phyloP scores from a whole-genome alignment of 192 early-diverging fungal genomes.

The Coemansia sp. region DNA sequence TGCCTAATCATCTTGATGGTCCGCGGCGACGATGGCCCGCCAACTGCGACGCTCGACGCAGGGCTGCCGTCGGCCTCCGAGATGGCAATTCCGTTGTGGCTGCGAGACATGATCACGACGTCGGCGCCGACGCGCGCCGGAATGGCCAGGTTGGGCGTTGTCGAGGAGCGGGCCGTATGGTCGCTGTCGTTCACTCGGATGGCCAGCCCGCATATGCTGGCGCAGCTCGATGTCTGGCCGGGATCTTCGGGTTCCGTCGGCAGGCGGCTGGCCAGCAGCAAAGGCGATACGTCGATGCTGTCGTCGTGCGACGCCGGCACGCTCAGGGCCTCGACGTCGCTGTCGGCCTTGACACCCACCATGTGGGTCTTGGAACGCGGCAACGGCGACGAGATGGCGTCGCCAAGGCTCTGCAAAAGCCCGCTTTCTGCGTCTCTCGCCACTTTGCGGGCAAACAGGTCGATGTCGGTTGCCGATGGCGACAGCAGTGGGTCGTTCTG shows the following conservation, averaged over 20 bases:
- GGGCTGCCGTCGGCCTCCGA: constrained; percentile 16
- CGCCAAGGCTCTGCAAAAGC: constrained; percentile 31
- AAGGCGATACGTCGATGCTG: neutral
- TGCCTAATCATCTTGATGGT: constrained; percentile 48
- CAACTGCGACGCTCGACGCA: neutral
- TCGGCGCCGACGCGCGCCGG: constrained; percentile 14
- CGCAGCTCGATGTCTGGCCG: neutral
- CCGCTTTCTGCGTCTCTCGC: constrained; percentile 17
- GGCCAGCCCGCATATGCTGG: constrained; percentile 4
- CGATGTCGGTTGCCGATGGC: constrained; percentile 26
- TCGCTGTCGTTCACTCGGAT: neutral
- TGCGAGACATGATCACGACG: constrained; percentile 6
- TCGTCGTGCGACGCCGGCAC: neutral
- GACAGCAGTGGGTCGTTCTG: constrained; percentile 34
- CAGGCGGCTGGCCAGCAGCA: neutral
- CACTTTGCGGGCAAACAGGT: constrained; percentile 10
- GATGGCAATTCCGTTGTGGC: constrained; percentile 4
- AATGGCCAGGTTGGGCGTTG: constrained; percentile 4
- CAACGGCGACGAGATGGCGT: constrained; percentile 40
- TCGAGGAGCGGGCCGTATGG: neutral
- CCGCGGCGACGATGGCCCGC: constrained; percentile 8
- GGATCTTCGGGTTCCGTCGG: neutral
- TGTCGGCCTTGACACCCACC: constrained; percentile 28
- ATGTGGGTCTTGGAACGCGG: constrained; percentile 39
- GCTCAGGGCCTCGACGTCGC: constrained; percentile 9